Base-by-base conservation (phyloP, 495 filamentous ascomycete species). In the Xylaria grammica region DNA sequence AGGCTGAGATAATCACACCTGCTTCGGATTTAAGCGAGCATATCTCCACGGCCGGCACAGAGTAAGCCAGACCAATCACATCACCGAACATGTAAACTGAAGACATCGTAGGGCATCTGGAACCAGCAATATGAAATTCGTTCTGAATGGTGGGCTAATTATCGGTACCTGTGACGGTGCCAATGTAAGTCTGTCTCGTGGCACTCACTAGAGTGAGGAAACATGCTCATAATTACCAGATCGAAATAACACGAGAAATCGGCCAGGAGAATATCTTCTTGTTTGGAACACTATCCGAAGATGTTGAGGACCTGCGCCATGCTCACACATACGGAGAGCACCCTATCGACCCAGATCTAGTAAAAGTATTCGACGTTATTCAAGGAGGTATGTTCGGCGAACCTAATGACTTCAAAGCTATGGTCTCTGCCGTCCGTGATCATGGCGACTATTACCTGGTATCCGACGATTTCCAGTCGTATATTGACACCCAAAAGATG, bases 371-470 rank as follows among this genome's bases (percentile, higher is more conserved):
- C 74, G 87, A 91, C 20, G 85, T 85, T 10, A 97, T 99, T 77
- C 85, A 90, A 65, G 73, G 75, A 46, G 88, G 87, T 66, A 89
- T 75, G 15, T 99, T 99, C 71, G 95, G 96, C 60, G 86, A 92
- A 67, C 78, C 87, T 0, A 74, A 78, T 17, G 83, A 87, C 64
- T 99, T 97, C 77, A 78, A 84, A n/a, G 90, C 91, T 9, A 84
- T 99, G 40, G 85, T 94, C 42, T 85, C 88, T 60, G 87, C 91
- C 24, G 91, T 99, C 68, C 87, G 89, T 61, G 91, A 96, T 57
- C 95, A 97, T 55, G 93, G 95, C 45, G 95, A 99, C 73, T 98
- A 96, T 81, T 99, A 99, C 72, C 87, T 99, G 19, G 94, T 99
- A 34, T 94, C 90, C 9, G 95, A 99, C 69, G 95, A 99, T 78